These are phyloP conservation scores for Flueggea neowawraea DNA, from an alignment of 441 rosid species.

Conservation along the genomic window DNA sequence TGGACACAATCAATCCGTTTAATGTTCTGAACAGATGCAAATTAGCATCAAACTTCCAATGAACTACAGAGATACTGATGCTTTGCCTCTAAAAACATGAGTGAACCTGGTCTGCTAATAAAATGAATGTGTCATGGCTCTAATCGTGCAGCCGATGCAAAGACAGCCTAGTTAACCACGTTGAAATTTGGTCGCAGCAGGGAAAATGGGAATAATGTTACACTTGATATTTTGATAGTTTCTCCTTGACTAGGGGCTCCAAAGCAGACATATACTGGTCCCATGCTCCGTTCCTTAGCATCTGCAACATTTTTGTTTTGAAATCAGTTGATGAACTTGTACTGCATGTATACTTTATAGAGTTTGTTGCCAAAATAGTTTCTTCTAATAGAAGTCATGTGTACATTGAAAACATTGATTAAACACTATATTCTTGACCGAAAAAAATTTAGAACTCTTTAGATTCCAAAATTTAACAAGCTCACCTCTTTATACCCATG, in stretches of 20 bases:
- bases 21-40: slow-evolving; percentile 12
- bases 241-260: slow-evolving; percentile 88
- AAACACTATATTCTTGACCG: no score
- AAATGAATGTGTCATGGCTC: slow-evolving; percentile 19
- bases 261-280: slow-evolving; percentile 84
- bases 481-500: slow-evolving; percentile 88
- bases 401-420: no score
- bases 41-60: slow-evolving; percentile 25
- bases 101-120: slow-evolving; percentile 16
- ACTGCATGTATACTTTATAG: not conserved
- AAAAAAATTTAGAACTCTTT: no score
- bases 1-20: slow-evolving; percentile 7
- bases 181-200: slow-evolving; percentile 8
- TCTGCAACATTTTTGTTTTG: slow-evolving; percentile 39
- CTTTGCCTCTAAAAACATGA: slow-evolving; percentile 16
- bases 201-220: slow-evolving; percentile 25
- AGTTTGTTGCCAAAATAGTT: no score
- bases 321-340: not conserved
- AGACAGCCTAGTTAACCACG: not conserved
- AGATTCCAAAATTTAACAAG: not conserved
- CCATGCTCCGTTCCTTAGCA: slow-evolving; percentile 89
- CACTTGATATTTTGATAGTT: slow-evolving; percentile 79
- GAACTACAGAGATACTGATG: slow-evolving; percentile 11
- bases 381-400: no score
- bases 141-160: slow-evolving; percentile 14